Evolutionary conservation across 352 stramenopile genomes (phyloP).

Genomic region (Globisporangium parvum): DNA sequence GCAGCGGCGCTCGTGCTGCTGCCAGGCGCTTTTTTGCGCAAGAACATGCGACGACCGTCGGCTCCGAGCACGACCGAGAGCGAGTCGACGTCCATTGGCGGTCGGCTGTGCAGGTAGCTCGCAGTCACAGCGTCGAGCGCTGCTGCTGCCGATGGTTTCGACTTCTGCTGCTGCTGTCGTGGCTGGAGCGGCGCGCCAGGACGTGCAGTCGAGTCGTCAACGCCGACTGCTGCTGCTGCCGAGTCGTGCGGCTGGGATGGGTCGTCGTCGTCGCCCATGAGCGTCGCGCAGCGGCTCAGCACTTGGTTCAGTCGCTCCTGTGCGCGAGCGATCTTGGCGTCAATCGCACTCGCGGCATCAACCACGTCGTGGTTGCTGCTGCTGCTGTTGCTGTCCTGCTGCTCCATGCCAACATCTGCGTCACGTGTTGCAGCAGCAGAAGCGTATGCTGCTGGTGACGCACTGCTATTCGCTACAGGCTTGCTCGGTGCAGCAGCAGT

Average conservation of each 20-base stretch:
- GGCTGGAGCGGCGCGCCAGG: conserved; percentile 15
- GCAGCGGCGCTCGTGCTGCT: conserved; percentile 11
- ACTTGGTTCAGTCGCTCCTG: conserved; percentile 47
- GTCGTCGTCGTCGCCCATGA: conserved; percentile 52
- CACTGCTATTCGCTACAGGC: conserved; percentile 3
- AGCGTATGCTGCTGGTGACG: neutral
- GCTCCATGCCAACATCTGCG: neutral
- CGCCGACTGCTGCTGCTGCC: conserved; percentile 23
- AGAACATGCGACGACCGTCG: conserved; percentile 47
- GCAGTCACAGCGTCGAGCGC: conserved; percentile 28
- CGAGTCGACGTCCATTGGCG: conserved; percentile 56
- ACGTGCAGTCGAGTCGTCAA: conserved; percentile 6
- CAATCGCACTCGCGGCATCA: conserved; percentile 8
- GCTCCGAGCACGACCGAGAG: conserved; percentile 40
- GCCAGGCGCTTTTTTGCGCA: conserved; percentile 45
- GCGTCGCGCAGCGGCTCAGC: conserved; percentile 51
- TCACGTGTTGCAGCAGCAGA: neutral
- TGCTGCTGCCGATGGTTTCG: neutral
- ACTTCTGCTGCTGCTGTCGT: conserved; percentile 8
- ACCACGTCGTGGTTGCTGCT: neutral
- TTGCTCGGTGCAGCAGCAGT: neutral
- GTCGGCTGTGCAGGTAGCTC: conserved; percentile 50
- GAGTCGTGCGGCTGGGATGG: conserved; percentile 5
- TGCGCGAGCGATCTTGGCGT: conserved; percentile 27
- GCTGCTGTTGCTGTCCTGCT: neutral